Conservation (phyloP, 176 grass and related monocot species). For the Avena sativa region DNA sequence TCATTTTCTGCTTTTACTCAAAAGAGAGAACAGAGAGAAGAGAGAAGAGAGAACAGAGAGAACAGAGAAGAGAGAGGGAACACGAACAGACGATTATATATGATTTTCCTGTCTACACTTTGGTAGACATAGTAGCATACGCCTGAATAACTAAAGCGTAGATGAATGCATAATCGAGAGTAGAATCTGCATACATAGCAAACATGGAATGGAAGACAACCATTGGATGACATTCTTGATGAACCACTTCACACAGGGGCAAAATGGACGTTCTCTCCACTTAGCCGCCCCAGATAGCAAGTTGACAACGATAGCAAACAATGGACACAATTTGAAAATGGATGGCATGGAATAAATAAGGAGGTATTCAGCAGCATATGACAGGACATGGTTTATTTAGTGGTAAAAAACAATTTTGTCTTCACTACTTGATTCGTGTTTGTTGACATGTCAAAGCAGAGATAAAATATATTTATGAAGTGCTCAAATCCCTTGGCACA, state of each 20-base stretch:
- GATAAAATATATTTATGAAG: not conserved
- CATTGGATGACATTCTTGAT: conserved; percentile 19
- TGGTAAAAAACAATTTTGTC: not conserved
- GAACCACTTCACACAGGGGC: not conserved
- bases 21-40: no score
- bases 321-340: not conserved
- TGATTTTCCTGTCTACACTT: not conserved
- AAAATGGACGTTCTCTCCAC: conserved; percentile 1
- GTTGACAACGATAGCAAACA: not conserved
- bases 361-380: not conserved
- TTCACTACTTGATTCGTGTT: not conserved
- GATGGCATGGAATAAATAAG: conserved; percentile 7
- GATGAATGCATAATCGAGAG: not conserved
- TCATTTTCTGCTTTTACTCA: no score
- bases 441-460: conserved; percentile 11
- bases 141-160: not conserved
- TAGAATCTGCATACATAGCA: conserved; percentile 3
- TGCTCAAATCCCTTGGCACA: conserved; percentile 18
- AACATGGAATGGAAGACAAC: not conserved
- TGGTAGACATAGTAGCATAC: conserved; percentile 11
- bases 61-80: no score
- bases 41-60: no score
- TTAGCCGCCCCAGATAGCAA: not conserved
- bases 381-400: not conserved
- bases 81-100: not conserved